Evolutionary conservation across 2,329 filamentous ascomycete genomes (phyloP), one percentile per base, ranked within the genome.

Genomic region (Hypoxylon sp.): DNA sequence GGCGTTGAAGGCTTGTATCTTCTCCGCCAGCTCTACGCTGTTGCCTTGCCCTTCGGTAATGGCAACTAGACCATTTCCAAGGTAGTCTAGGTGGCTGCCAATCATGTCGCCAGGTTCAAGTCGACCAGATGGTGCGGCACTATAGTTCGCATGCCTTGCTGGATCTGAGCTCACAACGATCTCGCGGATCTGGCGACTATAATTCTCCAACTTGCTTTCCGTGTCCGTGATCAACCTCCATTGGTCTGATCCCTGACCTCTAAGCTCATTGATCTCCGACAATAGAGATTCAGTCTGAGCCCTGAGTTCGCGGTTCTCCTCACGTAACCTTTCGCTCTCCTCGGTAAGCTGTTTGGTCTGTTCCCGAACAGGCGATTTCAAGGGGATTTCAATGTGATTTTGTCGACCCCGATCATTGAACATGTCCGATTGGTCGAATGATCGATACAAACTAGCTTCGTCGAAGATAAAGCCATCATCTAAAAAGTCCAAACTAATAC

Each of bases 361-460:
- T 63, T 85, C 84, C 22, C 85, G 82, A 30, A 82, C 79, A 0
- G 85, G 85, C 15, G 85, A 87, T 71, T 86, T 87, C 30, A 82
- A 70, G n/a, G 85, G 85, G 10, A 87, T 87, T 59, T 85, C 84
- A n/a, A 87, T 81, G 53, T 81, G 80, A 59, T 80, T 80, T 26
- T 76, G 78, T 30, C 73, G 71, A 20, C 74, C 70, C 50, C 64
- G 72, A 70, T 62, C 66, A 59, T 62, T 65, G 66, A 72, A 67
- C 61, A 80, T 83, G 65, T 91, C 87, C 19, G 89, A 76, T 61
- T 87, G 85, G 68, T 93, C 91, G 5, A 90, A 85, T 10, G 89
- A 84, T 54, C 85, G 82, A 73, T 94, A 95, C 6, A 93, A 80
- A 72, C 88, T 91, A 60, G 88, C 84, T 68, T 95, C 91, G 71